Conservation (phyloP, 345 rosid species). For the Eucalyptus marginata region DNA sequence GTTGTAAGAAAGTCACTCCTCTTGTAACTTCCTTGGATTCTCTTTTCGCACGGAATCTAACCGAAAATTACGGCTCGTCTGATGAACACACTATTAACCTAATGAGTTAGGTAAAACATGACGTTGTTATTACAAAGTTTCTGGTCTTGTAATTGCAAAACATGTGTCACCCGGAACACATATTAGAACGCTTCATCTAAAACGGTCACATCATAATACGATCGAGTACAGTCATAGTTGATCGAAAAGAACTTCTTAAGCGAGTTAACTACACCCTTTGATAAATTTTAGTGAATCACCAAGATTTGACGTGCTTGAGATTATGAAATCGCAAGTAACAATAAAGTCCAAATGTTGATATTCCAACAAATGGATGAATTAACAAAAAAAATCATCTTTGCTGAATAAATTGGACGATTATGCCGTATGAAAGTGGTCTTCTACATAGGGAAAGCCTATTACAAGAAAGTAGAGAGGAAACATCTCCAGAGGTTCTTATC, state of each 20-base stretch:
- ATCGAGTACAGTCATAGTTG: fast-evolving
- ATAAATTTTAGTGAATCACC: background rate
- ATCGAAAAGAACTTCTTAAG: background rate
- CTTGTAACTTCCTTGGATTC: background rate
- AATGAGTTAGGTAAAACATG: background rate
- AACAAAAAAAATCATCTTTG: background rate
- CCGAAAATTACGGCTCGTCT: fast-evolving
- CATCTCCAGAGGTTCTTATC: background rate
- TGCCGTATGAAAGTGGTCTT: background rate
- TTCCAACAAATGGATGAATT: background rate
- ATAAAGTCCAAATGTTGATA: background rate
- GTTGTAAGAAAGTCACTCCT: background rate
- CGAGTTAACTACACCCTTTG: background rate
- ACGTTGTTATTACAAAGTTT: background rate
- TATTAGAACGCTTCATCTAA: background rate
- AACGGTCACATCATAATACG: fast-evolving
- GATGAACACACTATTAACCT: background rate
- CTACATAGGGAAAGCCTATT: background rate
- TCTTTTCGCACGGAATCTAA: background rate
- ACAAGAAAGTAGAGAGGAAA: background rate
- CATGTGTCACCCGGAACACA: background rate
- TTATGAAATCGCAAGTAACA: background rate
- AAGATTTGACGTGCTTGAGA: background rate
- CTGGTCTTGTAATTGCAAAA: background rate
- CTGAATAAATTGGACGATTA: background rate